Evolutionary conservation across 2,329 filamentous ascomycete species (phyloP).

Genomic region (Cercospora berteroae): DNA sequence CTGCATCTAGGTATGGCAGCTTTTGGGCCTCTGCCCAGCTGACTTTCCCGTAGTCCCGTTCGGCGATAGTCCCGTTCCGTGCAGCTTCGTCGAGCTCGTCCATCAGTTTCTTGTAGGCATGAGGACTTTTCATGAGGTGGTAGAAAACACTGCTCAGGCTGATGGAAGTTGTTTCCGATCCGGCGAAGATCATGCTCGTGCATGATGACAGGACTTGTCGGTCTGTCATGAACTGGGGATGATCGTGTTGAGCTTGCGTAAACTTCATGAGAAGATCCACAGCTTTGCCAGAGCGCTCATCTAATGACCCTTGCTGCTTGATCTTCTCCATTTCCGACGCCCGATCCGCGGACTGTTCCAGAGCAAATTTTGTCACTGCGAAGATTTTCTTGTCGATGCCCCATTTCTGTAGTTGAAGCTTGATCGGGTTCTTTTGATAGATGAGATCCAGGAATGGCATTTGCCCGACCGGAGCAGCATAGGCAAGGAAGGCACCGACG

Average conservation of each 20-base stretch:
- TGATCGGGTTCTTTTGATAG: conserved; percentile 72
- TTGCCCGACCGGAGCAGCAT: conserved; percentile 71
- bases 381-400: conserved; percentile 68
- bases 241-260: conserved; percentile 63
- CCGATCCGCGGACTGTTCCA: conserved; percentile 65
- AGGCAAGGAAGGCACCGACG: conserved; percentile 63
- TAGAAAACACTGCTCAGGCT: conserved; percentile 71
- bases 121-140: conserved; percentile 64
- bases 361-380: conserved; percentile 70
- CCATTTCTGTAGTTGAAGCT: conserved; percentile 64
- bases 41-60: conserved; percentile 56
- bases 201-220: conserved; percentile 68
- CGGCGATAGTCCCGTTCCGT: conserved; percentile 47
- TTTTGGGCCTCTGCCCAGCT: conserved; percentile 68
- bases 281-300: conserved; percentile 41
- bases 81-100: conserved; percentile 63
- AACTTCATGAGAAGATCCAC: conserved; percentile 70
- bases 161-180: conserved; percentile 75
- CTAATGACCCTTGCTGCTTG: conserved; percentile 40
- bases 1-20: conserved; percentile 73
- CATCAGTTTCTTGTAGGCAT: conserved; percentile 55
- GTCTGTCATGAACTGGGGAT: conserved; percentile 70
- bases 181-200: conserved; percentile 67
- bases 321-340: conserved; percentile 54
- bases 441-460: conserved; percentile 69